A percentile compares a stretch with the other conserved stretches of the same genome.
Conservation (phyloP, 306 rosid genomes). For the Alnus rubra region DNA sequence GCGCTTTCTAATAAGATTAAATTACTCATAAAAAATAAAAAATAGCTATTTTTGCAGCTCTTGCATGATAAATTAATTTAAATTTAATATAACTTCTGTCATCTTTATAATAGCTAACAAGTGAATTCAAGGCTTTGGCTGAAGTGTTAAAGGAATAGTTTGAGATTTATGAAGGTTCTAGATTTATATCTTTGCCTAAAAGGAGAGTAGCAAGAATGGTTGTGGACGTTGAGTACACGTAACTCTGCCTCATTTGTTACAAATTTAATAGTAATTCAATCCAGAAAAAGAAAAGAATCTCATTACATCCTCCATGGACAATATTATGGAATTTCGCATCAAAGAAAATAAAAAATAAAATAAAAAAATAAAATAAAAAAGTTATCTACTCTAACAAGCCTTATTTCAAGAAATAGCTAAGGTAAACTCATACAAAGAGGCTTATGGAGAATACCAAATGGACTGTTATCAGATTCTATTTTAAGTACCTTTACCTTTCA, state of each 20-base stretch:
- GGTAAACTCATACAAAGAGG: not conserved
- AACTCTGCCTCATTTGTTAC: not conserved
- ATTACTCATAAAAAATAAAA: too few relatives aligned
- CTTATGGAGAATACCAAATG: not conserved
- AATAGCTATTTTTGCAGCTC: too few relatives aligned
- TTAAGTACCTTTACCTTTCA: not conserved
- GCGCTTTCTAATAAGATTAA: too few relatives aligned
- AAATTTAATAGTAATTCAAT: not conserved
- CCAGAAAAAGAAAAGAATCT: not conserved
- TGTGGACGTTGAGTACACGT: not conserved
- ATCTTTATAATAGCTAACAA: not conserved
- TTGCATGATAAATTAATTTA: too few relatives aligned
- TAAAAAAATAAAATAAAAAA: too few relatives aligned
- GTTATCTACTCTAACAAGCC: not conserved
- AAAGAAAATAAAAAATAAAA: not conserved
- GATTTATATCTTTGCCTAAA: not conserved
- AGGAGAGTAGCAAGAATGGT: not conserved
- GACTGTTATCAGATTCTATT: not conserved
- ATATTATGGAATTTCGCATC: not conserved
- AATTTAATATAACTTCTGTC: not conserved
- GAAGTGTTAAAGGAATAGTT: not conserved
- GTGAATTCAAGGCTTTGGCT: not conserved
- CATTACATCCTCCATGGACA: not conserved
- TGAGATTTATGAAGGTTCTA: not conserved
- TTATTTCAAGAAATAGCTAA: not conserved